Evolutionary conservation across 2,329 filamentous ascomycete genomes (phyloP).

Genomic region (Fusarium sp.): DNA sequence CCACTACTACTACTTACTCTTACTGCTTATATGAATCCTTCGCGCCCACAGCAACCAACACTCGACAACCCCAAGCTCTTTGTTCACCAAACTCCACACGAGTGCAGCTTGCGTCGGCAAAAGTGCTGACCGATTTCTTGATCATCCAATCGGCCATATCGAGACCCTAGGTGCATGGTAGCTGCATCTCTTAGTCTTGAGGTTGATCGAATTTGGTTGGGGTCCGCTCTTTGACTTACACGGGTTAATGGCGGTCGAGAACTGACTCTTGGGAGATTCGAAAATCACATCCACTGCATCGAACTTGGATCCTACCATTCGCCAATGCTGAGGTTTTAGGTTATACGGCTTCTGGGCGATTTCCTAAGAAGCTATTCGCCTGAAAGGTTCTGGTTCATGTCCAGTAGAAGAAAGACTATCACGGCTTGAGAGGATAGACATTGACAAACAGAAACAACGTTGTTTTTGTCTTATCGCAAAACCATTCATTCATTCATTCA

Average conservation of each 20-base stretch:
- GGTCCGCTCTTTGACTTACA: slow-evolving; percentile 29
- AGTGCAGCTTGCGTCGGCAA: slow-evolving; percentile 7
- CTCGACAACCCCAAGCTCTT: not conserved
- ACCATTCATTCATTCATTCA: not conserved
- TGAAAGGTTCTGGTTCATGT: not conserved
- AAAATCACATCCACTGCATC: not conserved
- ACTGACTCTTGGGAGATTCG: not conserved
- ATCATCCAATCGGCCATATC: slow-evolving; percentile 15
- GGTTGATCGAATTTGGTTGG: slow-evolving; percentile 1
- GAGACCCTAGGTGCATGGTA: slow-evolving; percentile 9
- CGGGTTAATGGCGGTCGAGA: not conserved
- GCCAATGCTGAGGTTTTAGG: not conserved
- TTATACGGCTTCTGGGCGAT: not conserved
- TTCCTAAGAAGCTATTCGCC: not conserved
- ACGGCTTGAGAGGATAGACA: not conserved
- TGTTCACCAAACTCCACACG: slow-evolving; percentile 14
- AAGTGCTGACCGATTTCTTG: slow-evolving; percentile 15
- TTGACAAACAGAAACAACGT: not conserved
- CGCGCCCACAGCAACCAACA: not conserved
- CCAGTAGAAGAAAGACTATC: not conserved
- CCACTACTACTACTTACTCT: not conserved
- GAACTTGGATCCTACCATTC: not conserved
- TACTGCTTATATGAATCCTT: slow-evolving; percentile 1
- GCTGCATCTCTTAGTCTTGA: slow-evolving; percentile 3
- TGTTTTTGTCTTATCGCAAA: not conserved